Base-by-base conservation (phyloP, 2,329 filamentous ascomycete species). In the Pseudogymnoascus verrucosus region DNA sequence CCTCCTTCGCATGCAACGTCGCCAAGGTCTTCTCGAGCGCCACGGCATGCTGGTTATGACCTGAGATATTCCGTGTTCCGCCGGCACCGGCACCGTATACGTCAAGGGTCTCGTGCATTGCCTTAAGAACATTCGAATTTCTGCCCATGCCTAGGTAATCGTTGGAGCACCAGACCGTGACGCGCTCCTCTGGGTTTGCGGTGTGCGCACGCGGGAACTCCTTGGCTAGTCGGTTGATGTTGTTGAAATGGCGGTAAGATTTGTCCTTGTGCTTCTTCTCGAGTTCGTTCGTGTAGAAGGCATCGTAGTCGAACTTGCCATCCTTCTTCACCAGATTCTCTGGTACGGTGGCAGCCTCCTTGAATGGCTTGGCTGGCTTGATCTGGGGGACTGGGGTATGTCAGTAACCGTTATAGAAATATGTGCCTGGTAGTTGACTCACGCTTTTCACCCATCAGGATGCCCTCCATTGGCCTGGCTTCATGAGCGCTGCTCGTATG, bases 261-360 rank as follows among this genome's bases (percentile, higher is more conserved):
- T 97, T 98, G 83, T 99, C 95, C 83, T 96, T 93, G 84, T 96
- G 95, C 81, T 99, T 99, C 85, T 97, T 98, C 71, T 97, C 91
- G 69, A 99, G 79, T 76, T 99, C 93, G 66, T 80, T 80, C 68
- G 88, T 79, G 79, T 98, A 99, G 78, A 97, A 99, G 57, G 76
- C 84, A 72, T 96, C 87, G 73, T 99, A 99, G 77, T 98, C 84
- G 77, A 97, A 99, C 72, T 87, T 90, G 65, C 81, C 81, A 44
- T 77, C 66, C 60, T 72, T 70, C 39, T 63, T 62, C 39, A 37
- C 39, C 14, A 40, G 40, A 12, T 63, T 31, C 26, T 19, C 61
- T 65, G 62, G 69, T 60, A 69, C 67, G 51, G 65, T 68, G 64
- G 69, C 69, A 23, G 60, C 54, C 61, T 63, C 62, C 36, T 65